phyloP scores from a whole-genome alignment of 495 filamentous ascomycete genomes.

The Podospora australis region DNA sequence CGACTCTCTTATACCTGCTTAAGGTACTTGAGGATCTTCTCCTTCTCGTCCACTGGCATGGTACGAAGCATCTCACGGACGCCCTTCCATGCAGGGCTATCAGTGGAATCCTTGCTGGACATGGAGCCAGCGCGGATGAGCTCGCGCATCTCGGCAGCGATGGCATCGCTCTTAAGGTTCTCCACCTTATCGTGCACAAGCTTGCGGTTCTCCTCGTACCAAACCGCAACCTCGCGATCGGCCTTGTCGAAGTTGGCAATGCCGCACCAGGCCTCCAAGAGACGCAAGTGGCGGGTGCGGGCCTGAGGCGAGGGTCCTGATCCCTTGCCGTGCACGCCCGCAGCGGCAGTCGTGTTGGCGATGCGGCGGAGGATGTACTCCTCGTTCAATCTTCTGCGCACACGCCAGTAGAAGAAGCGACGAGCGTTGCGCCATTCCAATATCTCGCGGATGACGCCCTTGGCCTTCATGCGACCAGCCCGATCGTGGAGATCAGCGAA shows the following conservation, averaged over 20 bases:
- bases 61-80: constrained; percentile 77
- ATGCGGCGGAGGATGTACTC: constrained; percentile 91
- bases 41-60: constrained; percentile 80
- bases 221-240: constrained; percentile 79
- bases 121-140: constrained; percentile 52
- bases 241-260: constrained; percentile 64
- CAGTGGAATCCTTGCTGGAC: constrained; percentile 42
- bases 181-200: constrained; percentile 72
- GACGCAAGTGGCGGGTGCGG: constrained; percentile 57
- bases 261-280: constrained; percentile 71
- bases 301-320: constrained; percentile 33
- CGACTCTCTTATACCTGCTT: constrained; percentile 23
- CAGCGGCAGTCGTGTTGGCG: constrained; percentile 44
- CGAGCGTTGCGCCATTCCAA: constrained; percentile 84
- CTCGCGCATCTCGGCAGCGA: constrained; percentile 71
- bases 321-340: constrained; percentile 21
- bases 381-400: constrained; percentile 92
- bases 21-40: constrained; percentile 73
- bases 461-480: constrained; percentile 94
- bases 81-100: constrained; percentile 77
- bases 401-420: constrained; percentile 99
- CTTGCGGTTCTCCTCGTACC: constrained; percentile 97
- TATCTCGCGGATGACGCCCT: constrained; percentile 79
- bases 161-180: constrained; percentile 63
- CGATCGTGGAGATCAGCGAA: constrained; percentile 98